A percentile compares a stretch with the other conserved stretches of the same genome.
Evolutionary conservation across 1,284 basidiomycete genomes (phyloP).

Genomic region (Paramarasmius palmivorus): DNA sequence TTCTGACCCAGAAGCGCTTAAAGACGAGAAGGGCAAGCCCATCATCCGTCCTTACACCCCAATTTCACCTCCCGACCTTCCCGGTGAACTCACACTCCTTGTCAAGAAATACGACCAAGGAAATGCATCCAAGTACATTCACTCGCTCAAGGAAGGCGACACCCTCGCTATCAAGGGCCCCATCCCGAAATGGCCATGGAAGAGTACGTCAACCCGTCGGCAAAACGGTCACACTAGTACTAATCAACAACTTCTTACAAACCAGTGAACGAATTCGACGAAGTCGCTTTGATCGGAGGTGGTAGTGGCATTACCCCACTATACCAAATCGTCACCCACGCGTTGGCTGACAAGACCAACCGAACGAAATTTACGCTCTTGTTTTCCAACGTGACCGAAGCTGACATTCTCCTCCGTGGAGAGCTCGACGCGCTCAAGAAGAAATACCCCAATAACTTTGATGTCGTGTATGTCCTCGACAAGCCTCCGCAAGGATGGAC

Average conservation of each 20-base stretch:
- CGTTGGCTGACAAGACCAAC: slow-evolving; percentile 73
- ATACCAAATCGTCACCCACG: slow-evolving; percentile 76
- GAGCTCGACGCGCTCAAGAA: slow-evolving; percentile 78
- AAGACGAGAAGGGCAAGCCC: slow-evolving; percentile 85
- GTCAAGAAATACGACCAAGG: slow-evolving; percentile 87
- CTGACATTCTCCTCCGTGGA: slow-evolving; percentile 87
- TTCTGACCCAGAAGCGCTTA: slow-evolving; percentile 58
- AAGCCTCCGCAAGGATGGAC: slow-evolving; percentile 73
- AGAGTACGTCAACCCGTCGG: slow-evolving; percentile 43
- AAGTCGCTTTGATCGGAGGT: slow-evolving; percentile 89
- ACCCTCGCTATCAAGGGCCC: slow-evolving; percentile 90
- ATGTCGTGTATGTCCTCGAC: slow-evolving; percentile 88
- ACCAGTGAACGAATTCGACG: slow-evolving; percentile 80
- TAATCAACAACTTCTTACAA: slow-evolving; percentile 5
- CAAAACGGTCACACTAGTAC: neutral
- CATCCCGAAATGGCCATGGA: slow-evolving; percentile 80
- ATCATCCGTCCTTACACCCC: slow-evolving; percentile 90
- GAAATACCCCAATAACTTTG: slow-evolving; percentile 71
- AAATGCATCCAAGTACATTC: slow-evolving; percentile 79
- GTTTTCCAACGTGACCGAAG: slow-evolving; percentile 89
- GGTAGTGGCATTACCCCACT: slow-evolving; percentile 84
- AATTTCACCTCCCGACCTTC: slow-evolving; percentile 69
- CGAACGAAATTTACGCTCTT: slow-evolving; percentile 95
- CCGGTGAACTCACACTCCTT: slow-evolving; percentile 80
- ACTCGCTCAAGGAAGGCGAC: slow-evolving; percentile 69